Percentiles rank a stretch among this genome's conserved stretches.
Conservation (phyloP, 305 asterid genomes). For the Withania somnifera region DNA sequence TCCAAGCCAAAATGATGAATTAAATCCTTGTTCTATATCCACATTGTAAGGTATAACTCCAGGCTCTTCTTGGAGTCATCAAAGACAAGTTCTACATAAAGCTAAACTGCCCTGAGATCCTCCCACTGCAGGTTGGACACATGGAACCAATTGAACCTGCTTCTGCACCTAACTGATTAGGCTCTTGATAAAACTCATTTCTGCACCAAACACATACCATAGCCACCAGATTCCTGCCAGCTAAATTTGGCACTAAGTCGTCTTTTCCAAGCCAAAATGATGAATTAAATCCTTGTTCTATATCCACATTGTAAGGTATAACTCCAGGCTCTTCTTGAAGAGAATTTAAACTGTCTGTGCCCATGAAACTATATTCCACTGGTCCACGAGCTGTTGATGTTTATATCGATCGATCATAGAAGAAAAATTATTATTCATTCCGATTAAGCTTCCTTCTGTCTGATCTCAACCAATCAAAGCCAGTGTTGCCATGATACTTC, state of each 20-base stretch:
- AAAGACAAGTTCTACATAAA: constrained; percentile 5
- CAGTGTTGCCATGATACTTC: constrained; percentile 16
- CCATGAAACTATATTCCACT: constrained; percentile 65
- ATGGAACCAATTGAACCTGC: constrained; percentile 53
- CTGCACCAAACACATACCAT: constrained; percentile 67
- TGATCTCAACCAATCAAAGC: constrained; percentile 26
- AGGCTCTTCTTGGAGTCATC: constrained; percentile 23
- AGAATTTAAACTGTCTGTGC: constrained; percentile 37
- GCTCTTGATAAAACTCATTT: constrained; percentile 37
- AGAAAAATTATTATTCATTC: no score
- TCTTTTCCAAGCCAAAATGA: constrained; percentile 63
- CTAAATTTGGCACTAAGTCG: constrained; percentile 32
- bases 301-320: constrained; percentile 22
- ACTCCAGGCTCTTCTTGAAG: constrained; percentile 43
- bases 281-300: constrained; percentile 39
- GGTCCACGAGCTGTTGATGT: constrained; percentile 14
- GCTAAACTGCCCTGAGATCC: constrained; percentile 32
- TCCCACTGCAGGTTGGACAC: constrained; percentile 62
- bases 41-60: constrained; percentile 31
- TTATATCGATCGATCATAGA: no score
- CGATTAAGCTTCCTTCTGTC: constrained; percentile 15
- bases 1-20: constrained; percentile 52
- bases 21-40: constrained; percentile 35
- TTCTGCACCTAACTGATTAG: constrained; percentile 31
- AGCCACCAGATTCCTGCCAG: constrained; percentile 24